Evolutionary conservation across 768 basidiomycete genomes (phyloP), one percentile per base, ranked within the genome.

Genomic region (Porpolomopsis calyptriformis): DNA sequence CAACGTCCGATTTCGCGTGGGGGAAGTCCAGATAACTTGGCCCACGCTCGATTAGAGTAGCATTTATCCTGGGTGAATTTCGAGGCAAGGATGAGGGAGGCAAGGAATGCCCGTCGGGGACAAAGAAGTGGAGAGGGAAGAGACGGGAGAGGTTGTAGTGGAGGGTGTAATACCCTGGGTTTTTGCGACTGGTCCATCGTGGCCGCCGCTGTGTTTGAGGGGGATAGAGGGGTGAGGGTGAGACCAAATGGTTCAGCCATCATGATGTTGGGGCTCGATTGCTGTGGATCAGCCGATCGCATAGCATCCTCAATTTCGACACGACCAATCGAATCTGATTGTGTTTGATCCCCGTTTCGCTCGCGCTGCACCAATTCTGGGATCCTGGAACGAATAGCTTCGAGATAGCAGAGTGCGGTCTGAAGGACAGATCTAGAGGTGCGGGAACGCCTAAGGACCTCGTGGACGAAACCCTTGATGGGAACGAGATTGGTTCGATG

Each of bases 1-100:
- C 89, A 92, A 14, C 80, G 76, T 31, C 87, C 81, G 43, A 97
- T 85, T 68, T 97, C 92, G 34, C 79, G 67, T 4, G 88, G 79
- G 0, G 82, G 78, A 2, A 97, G 72, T 14, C 91, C 90, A n/a
- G 85, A 86, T 4, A 97, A 74, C 57, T 92, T 91, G 1, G 87
- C 85, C 93, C 93, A 96, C 14, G 92, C 91, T 22, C 80, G 78
- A 60, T 96, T 94, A 11, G 88, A 91, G 55, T 93, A 96, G 35
- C 86, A 89, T 42, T 87, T 82, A 57, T 97, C 92, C 66, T 93
- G 90, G 50, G 85, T 79, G 59, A 93, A 93, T 55, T 97, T 97
- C 12, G 85, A 84, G 0, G 92, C 93, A 43, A 90, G 71, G 46
- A 97, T 89, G 34, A 97, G 68, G 0, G 87, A 80, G 0, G 89